Evolutionary conservation across 2,329 filamentous ascomycete species (phyloP), one percentile per base, ranked within the genome.

Genomic region (Aspergillus glaucus): DNA sequence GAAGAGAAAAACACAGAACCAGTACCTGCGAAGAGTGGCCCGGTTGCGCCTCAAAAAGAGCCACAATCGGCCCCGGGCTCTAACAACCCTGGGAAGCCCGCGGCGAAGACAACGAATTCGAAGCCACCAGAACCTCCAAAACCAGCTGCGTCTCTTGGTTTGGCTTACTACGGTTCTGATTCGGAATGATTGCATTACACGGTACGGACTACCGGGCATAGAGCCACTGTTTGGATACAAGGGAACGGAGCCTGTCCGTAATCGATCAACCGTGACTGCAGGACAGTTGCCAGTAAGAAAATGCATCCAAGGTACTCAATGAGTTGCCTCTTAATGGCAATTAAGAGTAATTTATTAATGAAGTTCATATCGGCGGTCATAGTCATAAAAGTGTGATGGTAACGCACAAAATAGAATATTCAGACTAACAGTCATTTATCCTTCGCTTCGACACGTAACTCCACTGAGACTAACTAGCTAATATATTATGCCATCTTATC

Each of bases 111-210:
- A 17, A 28, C 37, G 30, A 17, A 43, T n/a, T 45, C 44, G 32
- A 44, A 8, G 30, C 44, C 46, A 42, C 26, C 50, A 28, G 44
- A 51, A 17, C 36, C 48, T 6, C 15, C 37, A 26, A 55, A 50
- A 30, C 48, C 51, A 41, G 44, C 56, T 9, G 45, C 53, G 14
- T 57, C 57, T 14, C 60, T 71, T 22, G 69, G 68, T 17, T 50
- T 73, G 41, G 66, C 59, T 15, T 67, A 57, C 14, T 73, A 73
- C 48, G 65, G 62, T 50, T 72, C 70, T 6, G 69, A 71, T 46
- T 69, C 69, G 15, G 69, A 71, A 54, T 69, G 51, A 66, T 19
- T 40, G 43, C 32, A 15, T 36, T 26, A 4, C 26, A 4, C 26
- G 8, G n/a, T 36, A 41, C 17, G 39, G 17, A 14, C 4, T 42